Evolutionary conservation across 2,329 filamentous ascomycete genomes (phyloP), one percentile per base, ranked within the genome.

Genomic region (Sporothrix schenckii): DNA sequence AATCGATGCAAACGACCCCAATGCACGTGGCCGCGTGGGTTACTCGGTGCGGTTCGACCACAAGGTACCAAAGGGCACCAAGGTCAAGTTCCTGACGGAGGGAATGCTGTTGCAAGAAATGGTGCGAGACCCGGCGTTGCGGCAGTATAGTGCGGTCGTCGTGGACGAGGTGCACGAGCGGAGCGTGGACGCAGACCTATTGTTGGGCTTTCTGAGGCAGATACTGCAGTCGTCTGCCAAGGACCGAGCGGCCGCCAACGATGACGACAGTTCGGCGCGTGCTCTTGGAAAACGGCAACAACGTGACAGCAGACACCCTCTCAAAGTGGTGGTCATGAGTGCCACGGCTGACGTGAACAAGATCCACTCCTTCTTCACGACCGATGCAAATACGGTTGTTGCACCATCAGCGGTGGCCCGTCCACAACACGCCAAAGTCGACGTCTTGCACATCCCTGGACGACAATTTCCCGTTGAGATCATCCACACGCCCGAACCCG

Each of bases 161-260:
- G 92, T 99, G 9, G 95, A 99, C 80, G 95, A 99, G 79, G 95
- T 99, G 14, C 95, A 99, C 81, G 95, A 99, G 81, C 86, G 95
- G 75, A 97, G 94, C 74, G 88, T 98, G 27, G 96, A 98, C 78
- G 94, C 97, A 9, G 95, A 99, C 81, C 81, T 99, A 34, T 85
- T 97, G 11, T 84, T 96, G 34, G 95, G 95, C 0, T 98, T 99
- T 74, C 78, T 99, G 72, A 92, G 92, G 77, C 90, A 91, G 72
- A 87, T 98, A 61, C 81, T 71, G 56, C 21, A 69, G 63, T 50
- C 63, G 63, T 60, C 66, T 11, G 63, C 41, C 60, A 56, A 53
- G 39, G 27, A 16, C 30, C 13, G 16, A 5, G 21, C 6, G 5
- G 53, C 9, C 0, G 4, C 14, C 7, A 39, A 47, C 16, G 63